Percentiles rank a stretch among this genome's conserved stretches.
Evolutionary conservation across 2,329 filamentous ascomycete genomes (phyloP).

Genomic region (Dactylella cylindrospora): DNA sequence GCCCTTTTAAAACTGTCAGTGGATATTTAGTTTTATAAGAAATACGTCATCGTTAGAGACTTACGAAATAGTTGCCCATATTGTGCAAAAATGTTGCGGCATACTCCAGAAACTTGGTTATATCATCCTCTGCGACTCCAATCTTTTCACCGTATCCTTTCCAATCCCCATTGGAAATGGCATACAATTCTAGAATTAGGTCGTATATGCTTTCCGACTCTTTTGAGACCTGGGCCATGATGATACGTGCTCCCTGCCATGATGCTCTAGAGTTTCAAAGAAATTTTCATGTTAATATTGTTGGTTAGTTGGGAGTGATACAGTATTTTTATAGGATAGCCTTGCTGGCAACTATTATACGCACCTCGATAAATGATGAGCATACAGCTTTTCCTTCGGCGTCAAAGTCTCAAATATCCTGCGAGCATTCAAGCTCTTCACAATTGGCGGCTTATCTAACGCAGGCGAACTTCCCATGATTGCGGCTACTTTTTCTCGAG

Average conservation of each 20-base stretch:
- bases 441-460: too few relatives aligned
- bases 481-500: too few relatives aligned
- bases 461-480: too few relatives aligned
- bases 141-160: slow-evolving; percentile 49
- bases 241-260: slow-evolving; percentile 56
- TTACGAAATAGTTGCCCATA: slow-evolving; percentile 56
- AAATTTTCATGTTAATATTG: too few relatives aligned
- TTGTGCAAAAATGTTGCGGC: slow-evolving; percentile 59
- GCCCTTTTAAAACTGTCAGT: slow-evolving; percentile 48
- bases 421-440: too few relatives aligned
- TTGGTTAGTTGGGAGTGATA: too few relatives aligned
- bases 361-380: too few relatives aligned
- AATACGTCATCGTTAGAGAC: slow-evolving; percentile 6
- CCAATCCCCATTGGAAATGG: slow-evolving; percentile 57
- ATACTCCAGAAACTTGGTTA: slow-evolving; percentile 54
- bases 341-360: too few relatives aligned
- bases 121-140: slow-evolving; percentile 48
- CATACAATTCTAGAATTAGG: slow-evolving; percentile 59
- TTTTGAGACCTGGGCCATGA: slow-evolving; percentile 58
- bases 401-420: too few relatives aligned
- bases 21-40: slow-evolving; percentile 50
- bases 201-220: slow-evolving; percentile 60
- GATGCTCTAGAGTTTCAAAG: too few relatives aligned
- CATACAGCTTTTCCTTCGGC: too few relatives aligned
- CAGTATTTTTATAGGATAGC: too few relatives aligned